Base-by-base conservation (phyloP, 2,329 filamentous ascomycete genomes). In the Chaetomium globosum region DNA sequence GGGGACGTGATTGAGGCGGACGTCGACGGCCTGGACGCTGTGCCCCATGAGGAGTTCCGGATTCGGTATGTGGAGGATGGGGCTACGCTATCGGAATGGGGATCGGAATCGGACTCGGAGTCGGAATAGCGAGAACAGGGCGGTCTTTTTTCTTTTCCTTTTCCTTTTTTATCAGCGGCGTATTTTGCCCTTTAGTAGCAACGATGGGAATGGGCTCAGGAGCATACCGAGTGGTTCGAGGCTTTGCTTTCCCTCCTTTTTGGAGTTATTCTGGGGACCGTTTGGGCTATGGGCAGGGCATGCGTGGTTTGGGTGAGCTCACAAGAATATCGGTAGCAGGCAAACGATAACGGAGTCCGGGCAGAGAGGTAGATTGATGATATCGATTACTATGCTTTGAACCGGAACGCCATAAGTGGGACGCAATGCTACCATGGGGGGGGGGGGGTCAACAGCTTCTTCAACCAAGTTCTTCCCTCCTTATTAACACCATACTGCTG, bases 251-350 rank as follows among this genome's bases (percentile, higher is more conserved):
- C 13, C 6, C 16, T 16, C 39, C 39, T 43, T 33, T 59, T 59
- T 36, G 51, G 49, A 30, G 59, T 54, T 48, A 54, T 7, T 26
- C 21, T 16, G 23, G 55, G 55, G 19, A 9, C 8, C 43, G 59
- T 53, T 54, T 61, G 51, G 46, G 49, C 43, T 43, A 46, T n/a
- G 23, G 59, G 49, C 36, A 53, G 16, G 31, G 26, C 59, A 54
- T 61, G 51, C 49, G 33, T 61, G 51, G 59, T 31, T 39, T 54
- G 59, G 33, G 19, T 30, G 10, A 31, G 21, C 30, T 23, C 33
- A 48, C 26, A 31, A 19, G 8, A 21, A 21, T 31, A 54, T 61
- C 33, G 16, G 49, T 46, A 61, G 23, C 49, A 33, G 23, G 23
- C 23, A 54, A 16, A 43, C 26, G 21, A 33, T 23, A 43, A 33